These are phyloP conservation scores for Salvia splendens DNA, from an alignment of 257 asterid genomes.

Conservation along the genomic window DNA sequence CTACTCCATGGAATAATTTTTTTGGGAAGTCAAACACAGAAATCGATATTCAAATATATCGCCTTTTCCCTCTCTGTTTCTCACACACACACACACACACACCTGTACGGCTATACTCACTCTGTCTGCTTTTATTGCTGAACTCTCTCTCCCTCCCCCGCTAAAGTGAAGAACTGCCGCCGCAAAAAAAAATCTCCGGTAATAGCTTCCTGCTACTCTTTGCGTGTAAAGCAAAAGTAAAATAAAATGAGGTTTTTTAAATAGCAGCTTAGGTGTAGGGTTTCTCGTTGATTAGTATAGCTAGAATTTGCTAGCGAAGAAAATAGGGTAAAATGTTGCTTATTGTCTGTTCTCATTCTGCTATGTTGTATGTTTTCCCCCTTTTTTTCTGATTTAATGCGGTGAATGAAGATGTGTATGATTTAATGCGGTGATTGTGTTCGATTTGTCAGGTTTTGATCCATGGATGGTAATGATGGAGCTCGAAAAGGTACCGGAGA, in stretches of 20 bases:
- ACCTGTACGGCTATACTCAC: background rate
- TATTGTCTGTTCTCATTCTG: background rate
- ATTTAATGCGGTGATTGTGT: constrained; percentile 16
- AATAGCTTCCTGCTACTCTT: background rate
- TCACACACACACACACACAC: background rate
- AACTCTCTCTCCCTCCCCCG: background rate
- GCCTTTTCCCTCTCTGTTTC: background rate
- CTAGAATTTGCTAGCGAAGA: background rate
- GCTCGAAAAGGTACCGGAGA: constrained; percentile 43
- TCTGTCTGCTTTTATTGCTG: constrained; percentile 15
- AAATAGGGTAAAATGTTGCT: background rate
- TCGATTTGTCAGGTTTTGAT: constrained; percentile 29
- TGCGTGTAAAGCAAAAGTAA: too few relatives aligned
- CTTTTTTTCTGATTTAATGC: constrained; percentile 7
- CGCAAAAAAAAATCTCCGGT: constrained; percentile 29
- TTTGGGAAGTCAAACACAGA: background rate
- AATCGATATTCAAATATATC: constrained; percentile 24
- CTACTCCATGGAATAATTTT: too few relatives aligned
- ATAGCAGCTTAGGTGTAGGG: background rate
- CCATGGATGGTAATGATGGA: constrained; percentile 44
- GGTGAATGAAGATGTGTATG: constrained; percentile 3
- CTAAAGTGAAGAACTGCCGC: background rate
- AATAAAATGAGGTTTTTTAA: too few relatives aligned
- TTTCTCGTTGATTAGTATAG: background rate
- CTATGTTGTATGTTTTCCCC: background rate